A percentile compares a stretch with the other conserved stretches of the same genome.
These are phyloP conservation scores for Fulvia fulva DNA, from an alignment of 2,329 filamentous ascomycete species.

Conservation along the genomic window DNA sequence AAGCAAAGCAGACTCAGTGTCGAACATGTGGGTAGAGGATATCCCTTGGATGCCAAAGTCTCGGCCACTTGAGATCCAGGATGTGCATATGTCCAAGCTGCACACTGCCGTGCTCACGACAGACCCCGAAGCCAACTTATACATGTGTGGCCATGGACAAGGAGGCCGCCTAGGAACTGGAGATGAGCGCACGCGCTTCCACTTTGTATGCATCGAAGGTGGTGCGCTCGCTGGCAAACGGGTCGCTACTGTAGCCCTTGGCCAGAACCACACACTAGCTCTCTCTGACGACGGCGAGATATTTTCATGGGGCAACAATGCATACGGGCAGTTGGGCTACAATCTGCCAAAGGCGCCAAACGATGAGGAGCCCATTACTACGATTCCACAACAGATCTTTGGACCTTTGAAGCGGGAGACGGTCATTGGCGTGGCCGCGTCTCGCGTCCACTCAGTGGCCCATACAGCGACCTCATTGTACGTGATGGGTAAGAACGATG, in stretches of 20 bases:
- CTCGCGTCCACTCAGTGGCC: slow-evolving; percentile 84
- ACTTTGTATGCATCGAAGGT: slow-evolving; percentile 75
- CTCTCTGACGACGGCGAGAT: slow-evolving; percentile 82
- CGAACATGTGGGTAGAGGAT: slow-evolving; percentile 43
- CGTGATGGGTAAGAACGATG: slow-evolving; percentile 92
- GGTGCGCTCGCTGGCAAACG: slow-evolving; percentile 67
- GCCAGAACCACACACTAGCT: slow-evolving; percentile 86
- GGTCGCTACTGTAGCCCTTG: slow-evolving; percentile 73
- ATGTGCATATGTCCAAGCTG: slow-evolving; percentile 84
- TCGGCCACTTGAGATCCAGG: slow-evolving; percentile 69
- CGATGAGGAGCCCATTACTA: slow-evolving; percentile 81
- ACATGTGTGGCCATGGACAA: slow-evolving; percentile 86
- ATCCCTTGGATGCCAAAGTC: slow-evolving; percentile 71
- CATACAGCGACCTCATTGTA: slow-evolving; percentile 78
- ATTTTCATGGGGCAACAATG: slow-evolving; percentile 92
- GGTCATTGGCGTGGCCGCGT: slow-evolving; percentile 80
- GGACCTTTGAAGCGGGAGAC: slow-evolving; percentile 83
- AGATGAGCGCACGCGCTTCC: slow-evolving; percentile 84
- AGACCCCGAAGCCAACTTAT: slow-evolving; percentile 85
- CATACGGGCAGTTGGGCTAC: slow-evolving; percentile 82
- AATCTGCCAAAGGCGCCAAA: slow-evolving; percentile 63
- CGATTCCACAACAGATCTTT: slow-evolving; percentile 81
- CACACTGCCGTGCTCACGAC: slow-evolving; percentile 84
- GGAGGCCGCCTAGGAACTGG: slow-evolving; percentile 86
- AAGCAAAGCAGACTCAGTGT: slow-evolving; percentile 17